Conservation (phyloP, 1,284 basidiomycete species). For the Apiotrichum laibachii region DNA sequence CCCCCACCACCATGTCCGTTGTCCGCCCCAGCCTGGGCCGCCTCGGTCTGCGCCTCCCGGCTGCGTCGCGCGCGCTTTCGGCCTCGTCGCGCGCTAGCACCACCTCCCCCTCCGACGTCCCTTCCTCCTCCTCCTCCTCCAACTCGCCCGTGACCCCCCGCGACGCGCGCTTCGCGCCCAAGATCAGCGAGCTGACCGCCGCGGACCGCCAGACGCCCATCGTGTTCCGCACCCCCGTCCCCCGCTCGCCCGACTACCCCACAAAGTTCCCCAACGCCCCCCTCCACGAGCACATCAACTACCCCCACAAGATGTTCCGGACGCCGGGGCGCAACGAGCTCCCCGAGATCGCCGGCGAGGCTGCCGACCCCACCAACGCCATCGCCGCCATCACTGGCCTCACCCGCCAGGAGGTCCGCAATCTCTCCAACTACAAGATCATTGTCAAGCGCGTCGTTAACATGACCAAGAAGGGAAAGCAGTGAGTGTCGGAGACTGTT, state of each 20-base stretch:
- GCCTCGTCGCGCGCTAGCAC: neutral
- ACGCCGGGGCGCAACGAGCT: neutral
- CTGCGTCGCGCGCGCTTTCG: neutral
- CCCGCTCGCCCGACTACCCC: conserved; percentile 27
- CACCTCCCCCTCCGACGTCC: conserved; percentile 2
- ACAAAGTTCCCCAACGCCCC: conserved; percentile 24
- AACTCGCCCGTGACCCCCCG: neutral
- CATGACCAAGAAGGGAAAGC: conserved; percentile 52
- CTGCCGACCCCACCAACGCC: neutral
- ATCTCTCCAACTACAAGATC: conserved; percentile 38
- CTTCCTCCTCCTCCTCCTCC: conserved; percentile 9
- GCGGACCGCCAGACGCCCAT: conserved; percentile 10
- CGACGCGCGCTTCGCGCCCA: conserved; percentile 1
- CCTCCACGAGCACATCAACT: conserved; percentile 39
- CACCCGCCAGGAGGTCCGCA: conserved; percentile 27
- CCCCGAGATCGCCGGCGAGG: conserved; percentile 20
- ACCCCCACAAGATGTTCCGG: conserved; percentile 30
- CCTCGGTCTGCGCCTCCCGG: neutral
- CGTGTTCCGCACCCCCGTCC: conserved; percentile 16
- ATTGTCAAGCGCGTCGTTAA: conserved; percentile 43
- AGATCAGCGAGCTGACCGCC: neutral
- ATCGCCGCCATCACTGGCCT: conserved; percentile 35
- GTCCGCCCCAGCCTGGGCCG: conserved; percentile 7
- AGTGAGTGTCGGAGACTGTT: conserved; percentile 34
- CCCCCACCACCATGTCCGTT: conserved; percentile 13